phyloP scores from a whole-genome alignment of 305 asterid genomes.

The Solanum hybrid region DNA sequence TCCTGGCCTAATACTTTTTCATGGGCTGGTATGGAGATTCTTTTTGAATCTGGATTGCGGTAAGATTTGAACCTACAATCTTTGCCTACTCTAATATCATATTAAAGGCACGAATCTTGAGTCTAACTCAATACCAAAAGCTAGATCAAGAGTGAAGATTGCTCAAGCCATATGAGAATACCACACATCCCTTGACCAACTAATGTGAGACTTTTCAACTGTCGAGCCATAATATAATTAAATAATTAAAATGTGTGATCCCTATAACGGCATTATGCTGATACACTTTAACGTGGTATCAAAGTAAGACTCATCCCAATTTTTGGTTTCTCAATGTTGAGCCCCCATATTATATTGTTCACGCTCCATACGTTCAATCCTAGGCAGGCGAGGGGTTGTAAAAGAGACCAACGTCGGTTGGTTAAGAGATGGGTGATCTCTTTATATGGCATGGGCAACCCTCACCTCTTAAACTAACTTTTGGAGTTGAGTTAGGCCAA shows the following conservation, averaged over 20 bases:
- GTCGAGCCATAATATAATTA: background rate
- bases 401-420: background rate
- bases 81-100: background rate
- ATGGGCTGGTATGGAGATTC: background rate
- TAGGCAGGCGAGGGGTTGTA: background rate
- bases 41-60: background rate
- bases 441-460: background rate
- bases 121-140: background rate
- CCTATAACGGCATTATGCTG: background rate
- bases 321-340: background rate
- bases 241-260: background rate
- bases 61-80: background rate
- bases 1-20: background rate
- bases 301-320: background rate
- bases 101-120: background rate
- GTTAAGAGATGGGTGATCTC: background rate
- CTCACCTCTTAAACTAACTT: background rate
- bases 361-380: background rate
- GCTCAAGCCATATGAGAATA: background rate
- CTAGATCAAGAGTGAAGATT: background rate
- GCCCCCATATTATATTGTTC: background rate
- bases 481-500: background rate
- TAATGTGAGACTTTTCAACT: background rate
- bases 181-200: background rate
- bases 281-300: background rate